Percentiles rank a stretch among this genome's conserved stretches.
phyloP scores from a whole-genome alignment of 495 filamentous ascomycete species.

The Cryomyces antarcticus region DNA sequence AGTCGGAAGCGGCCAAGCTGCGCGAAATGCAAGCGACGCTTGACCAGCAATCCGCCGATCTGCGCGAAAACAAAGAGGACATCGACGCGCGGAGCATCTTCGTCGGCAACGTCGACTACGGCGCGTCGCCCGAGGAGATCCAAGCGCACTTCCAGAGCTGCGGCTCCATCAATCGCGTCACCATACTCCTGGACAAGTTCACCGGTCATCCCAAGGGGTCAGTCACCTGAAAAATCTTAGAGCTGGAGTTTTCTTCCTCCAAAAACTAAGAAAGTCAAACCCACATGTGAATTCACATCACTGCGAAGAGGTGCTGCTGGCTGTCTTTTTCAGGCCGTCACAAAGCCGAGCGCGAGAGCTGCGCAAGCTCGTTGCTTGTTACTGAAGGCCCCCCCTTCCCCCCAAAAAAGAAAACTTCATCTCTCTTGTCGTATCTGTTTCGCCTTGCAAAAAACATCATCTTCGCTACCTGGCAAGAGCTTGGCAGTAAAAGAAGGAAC shows the following conservation, averaged over 20 bases:
- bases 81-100: conserved; percentile 92
- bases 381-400: no score
- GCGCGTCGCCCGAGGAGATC: conserved; percentile 92
- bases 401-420: no score
- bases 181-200: conserved; percentile 94
- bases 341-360: not conserved
- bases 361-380: no score
- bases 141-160: conserved; percentile 97
- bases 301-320: not conserved
- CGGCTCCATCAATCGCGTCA: conserved; percentile 94
- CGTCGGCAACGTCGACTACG: conserved; percentile 97
- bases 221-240: conserved; percentile 17
- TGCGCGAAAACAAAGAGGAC: conserved; percentile 86
- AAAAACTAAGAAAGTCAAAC: not conserved
- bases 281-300: no score
- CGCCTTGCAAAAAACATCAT: not conserved
- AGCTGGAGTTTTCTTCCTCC: conserved; percentile 11
- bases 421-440: not conserved
- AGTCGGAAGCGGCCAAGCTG: conserved; percentile 88
- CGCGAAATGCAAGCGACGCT: conserved; percentile 88
- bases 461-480: conserved; percentile 30
- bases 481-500: conserved; percentile 24
- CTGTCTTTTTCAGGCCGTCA: not conserved
- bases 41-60: conserved; percentile 62
- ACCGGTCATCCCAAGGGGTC: conserved; percentile 97